Base-by-base conservation (phyloP, 140 eudicot species). In the Anethum foeniculum region DNA sequence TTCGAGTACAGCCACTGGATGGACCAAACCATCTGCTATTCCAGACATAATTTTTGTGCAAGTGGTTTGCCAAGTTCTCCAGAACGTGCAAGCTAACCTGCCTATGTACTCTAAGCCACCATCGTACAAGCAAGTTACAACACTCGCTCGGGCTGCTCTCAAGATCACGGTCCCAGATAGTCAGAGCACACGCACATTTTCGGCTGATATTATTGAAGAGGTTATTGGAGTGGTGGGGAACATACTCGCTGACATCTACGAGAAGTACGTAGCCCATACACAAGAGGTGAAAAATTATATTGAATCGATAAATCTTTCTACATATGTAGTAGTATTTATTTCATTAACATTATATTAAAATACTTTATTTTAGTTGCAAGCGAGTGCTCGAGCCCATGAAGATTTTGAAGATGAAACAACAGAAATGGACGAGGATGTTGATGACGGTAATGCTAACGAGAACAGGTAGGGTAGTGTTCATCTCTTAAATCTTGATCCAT, bases 21-120 rank as follows among this genome's bases (percentile, higher is more conserved):
- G 6, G 25, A 15, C 69, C 69, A 7, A 25, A 5, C 7, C 36
- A 25, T 62, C 69, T 25, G 30, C 34, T n/a, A 62, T 62, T 25
- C 69, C 36, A 0, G 69, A 62, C 36, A 62, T 62, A 3, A 1
- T 62, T 25, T 62, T 62, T 62, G 36, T 62, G 69, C 34, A 62
- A 62, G 69, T 62, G 69, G 69, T 62, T 62, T 7, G 16, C 69
- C 69, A n/a, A 25, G 69, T 62, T 62, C 69, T 62, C 69, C 69
- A 62, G 10, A 62, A 62, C 36, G 69, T 32, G 18, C 69, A 62
- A 62, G 69, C 34, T 25, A 62, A 62, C 69, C 69, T 62, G 36
- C 34, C 18, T 5, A 62, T 6, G 36, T 62, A 62, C 69, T n/a
- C 6, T 62, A 62, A 15, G 69, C 34, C 18, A 25, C 69, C 69